Evolutionary conservation across 1,284 basidiomycete species (phyloP).

Genomic region (Leucocoprinus gongylophorus): DNA sequence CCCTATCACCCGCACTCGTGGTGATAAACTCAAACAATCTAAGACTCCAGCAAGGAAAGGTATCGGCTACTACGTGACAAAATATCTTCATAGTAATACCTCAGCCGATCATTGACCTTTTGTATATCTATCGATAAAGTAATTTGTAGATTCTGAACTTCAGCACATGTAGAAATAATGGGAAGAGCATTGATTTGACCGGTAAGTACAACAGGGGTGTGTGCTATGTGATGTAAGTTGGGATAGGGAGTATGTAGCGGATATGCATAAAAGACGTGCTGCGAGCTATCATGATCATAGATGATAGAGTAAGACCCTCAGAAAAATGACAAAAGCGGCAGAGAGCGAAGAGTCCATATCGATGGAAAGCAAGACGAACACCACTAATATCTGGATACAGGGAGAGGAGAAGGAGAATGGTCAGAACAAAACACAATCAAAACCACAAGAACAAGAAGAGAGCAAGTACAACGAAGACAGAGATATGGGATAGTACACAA

Average conservation of each 20-base stretch:
- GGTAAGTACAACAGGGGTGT: no score
- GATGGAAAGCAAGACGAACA: background rate
- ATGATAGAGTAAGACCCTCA: no score
- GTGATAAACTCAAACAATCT: slow-evolving; percentile 40
- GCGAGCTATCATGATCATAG: no score
- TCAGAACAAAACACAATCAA: background rate
- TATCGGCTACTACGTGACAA: slow-evolving; percentile 46
- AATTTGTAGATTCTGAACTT: no score
- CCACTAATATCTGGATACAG: no score
- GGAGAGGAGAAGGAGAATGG: background rate
- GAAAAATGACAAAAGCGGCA: background rate
- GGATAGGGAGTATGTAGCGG: no score
- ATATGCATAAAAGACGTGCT: no score
- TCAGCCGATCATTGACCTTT: slow-evolving; percentile 15
- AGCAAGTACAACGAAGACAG: slow-evolving; percentile 5
- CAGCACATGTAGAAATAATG: no score
- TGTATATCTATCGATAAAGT: background rate
- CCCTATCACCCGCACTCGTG: slow-evolving; percentile 27
- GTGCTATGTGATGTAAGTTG: no score
- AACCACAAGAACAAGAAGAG: slow-evolving; percentile 6
- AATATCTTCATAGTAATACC: slow-evolving; percentile 33
- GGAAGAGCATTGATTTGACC: no score
- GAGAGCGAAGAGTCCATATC: slow-evolving; percentile 1
- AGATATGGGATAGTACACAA: background rate
- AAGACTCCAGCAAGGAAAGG: slow-evolving; percentile 20